A percentile compares a stretch with the other conserved stretches of the same genome.
Evolutionary conservation across 805 yeast species (phyloP).

Genomic region (Kodamaea fukazawae): DNA sequence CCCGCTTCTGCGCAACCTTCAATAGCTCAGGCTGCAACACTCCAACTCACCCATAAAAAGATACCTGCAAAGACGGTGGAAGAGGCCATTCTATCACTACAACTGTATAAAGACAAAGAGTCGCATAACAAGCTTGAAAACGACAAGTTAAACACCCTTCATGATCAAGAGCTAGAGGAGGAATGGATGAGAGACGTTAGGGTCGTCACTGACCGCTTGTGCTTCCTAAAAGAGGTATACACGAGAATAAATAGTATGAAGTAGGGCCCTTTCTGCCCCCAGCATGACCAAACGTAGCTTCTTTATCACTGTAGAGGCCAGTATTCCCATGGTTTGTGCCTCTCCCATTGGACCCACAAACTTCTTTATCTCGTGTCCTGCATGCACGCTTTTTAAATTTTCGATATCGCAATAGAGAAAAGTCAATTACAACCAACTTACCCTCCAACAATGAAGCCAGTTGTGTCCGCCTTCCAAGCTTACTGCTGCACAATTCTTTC

Average conservation of each 20-base stretch:
- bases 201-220: constrained; percentile 25
- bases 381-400: too few species aligned
- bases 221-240: constrained; percentile 28
- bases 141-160: constrained; percentile 2
- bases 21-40: background rate
- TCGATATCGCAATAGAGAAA: constrained; percentile 1
- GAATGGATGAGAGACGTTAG: constrained; percentile 25
- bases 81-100: constrained; percentile 11
- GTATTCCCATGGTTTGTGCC: too few species aligned
- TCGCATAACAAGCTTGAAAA: background rate
- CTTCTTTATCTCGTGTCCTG: too few species aligned
- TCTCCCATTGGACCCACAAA: too few species aligned
- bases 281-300: too few species aligned
- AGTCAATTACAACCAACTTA: background rate
- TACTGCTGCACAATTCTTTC: constrained; percentile 94
- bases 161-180: constrained; percentile 13
- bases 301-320: too few species aligned
- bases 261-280: too few species aligned
- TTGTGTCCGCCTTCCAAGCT: constrained; percentile 68
- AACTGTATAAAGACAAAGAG: constrained; percentile 7
- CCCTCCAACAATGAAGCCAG: constrained; percentile 36
- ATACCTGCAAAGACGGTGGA: constrained; percentile 6
- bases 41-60: too few species aligned
- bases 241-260: constrained; percentile 6
- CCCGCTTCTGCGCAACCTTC: too few species aligned